Base-by-base conservation (phyloP, 345 rosid species). In the Sisymbrium altissimum region DNA sequence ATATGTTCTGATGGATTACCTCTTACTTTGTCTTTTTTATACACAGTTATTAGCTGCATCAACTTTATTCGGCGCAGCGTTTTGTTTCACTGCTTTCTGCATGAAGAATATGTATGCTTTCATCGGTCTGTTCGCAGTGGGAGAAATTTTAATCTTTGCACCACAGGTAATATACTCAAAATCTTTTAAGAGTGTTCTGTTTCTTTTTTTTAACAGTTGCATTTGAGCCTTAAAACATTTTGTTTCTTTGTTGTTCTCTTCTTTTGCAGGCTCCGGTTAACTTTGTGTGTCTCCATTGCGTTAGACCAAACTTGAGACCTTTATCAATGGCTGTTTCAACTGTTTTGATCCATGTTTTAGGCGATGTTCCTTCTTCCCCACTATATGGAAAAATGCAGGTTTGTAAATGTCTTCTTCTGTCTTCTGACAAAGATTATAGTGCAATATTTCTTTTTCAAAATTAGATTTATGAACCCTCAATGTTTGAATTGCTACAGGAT, bases 351-450 rank as follows among this genome's bases (percentile, higher is more conserved):
- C 99, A 96, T 76, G 72, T 92, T 57, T 89, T 96, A 69, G 99
- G 99, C 5, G 99, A 96, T 76, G 97, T 96, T 46, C 99, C 99
- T 78, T 92, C 99, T 50, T 90, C 99, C 1, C 99, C 99, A 27
- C 94, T 96, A 64, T 97, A 87, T 73, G 99, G 99, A 38, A 84
- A 83, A 63, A 85, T 96, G 74, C 90, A 93, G 98, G 98, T 89
- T 56, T 36, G 74, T 36, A 32, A 39, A 4, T 39, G 10, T 39
- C 43, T 11, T 55, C 58, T 39, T 49, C 58, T 29, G n/a, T 54
- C 21, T 32, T 21, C 15, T 5, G 6, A 23, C 21, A 29, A 46
- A 61, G 8, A 7, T 44, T 68, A 13, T 3, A 5, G 3, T 40
- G 43, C 41, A 17, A 46, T 50, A 49, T 17, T 12, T 6, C 10